Evolutionary conservation across 805 yeast species (phyloP).

Genomic region (Ogataea nitratoaversa): DNA sequence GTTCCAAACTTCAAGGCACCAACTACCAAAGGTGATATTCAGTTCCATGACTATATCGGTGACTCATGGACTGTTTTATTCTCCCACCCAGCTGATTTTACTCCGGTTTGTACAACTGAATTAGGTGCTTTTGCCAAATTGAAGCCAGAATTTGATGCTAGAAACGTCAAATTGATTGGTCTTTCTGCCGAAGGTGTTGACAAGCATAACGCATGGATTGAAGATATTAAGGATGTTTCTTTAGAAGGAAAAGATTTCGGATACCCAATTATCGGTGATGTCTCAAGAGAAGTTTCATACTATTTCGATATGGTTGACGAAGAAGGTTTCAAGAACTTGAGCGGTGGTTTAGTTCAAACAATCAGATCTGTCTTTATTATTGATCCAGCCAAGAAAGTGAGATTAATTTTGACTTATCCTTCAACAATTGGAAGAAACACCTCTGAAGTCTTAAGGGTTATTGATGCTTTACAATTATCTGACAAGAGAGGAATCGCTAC

Average conservation of each 20-base stretch:
- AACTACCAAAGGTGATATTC: constrained; percentile 76
- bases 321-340: constrained; percentile 71
- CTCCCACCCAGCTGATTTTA: constrained; percentile 95
- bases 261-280: constrained; percentile 91
- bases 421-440: constrained; percentile 95
- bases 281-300: constrained; percentile 78
- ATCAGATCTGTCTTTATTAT: constrained; percentile 90
- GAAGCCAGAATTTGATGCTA: constrained; percentile 81
- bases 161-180: constrained; percentile 86
- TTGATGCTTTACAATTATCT: constrained; percentile 82
- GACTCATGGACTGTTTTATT: constrained; percentile 84
- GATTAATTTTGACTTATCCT: constrained; percentile 84
- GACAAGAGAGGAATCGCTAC: constrained; percentile 83
- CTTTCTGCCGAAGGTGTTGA: constrained; percentile 81
- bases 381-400: constrained; percentile 85
- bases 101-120: constrained; percentile 96
- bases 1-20: constrained; percentile 89
- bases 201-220: constrained; percentile 80
- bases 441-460: constrained; percentile 83
- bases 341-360: constrained; percentile 74
- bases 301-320: constrained; percentile 85
- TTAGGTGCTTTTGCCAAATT: constrained; percentile 88
- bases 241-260: constrained; percentile 62
- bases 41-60: constrained; percentile 84
- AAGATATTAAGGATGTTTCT: constrained; percentile 84